A percentile compares a stretch with the other conserved stretches of the same genome.
phyloP scores from a whole-genome alignment of 495 filamentous ascomycete genomes.

The Penicillium subrubescens region DNA sequence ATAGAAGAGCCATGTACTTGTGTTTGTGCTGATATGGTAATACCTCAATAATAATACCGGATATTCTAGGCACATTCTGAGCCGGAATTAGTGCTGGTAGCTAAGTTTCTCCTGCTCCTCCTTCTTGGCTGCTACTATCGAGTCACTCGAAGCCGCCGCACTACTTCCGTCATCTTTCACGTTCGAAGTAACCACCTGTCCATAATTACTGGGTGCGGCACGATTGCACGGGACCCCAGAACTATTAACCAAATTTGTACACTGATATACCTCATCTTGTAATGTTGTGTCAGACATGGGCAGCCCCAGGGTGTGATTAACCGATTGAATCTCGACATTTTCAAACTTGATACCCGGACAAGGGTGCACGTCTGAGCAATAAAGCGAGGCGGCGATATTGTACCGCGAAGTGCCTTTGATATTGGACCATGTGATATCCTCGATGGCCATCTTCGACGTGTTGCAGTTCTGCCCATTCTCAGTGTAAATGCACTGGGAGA shows the following conservation, averaged over 20 bases:
- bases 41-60: neutral
- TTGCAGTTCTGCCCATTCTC: slow-evolving; percentile 46
- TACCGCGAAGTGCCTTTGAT: slow-evolving; percentile 56
- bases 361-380: slow-evolving; percentile 50
- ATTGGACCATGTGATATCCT: slow-evolving; percentile 57
- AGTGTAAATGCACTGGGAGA: slow-evolving; percentile 60
- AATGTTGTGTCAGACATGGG: slow-evolving; percentile 25
- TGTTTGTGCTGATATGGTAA: neutral
- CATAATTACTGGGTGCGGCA: slow-evolving; percentile 25
- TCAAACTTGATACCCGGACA: slow-evolving; percentile 53
- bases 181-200: slow-evolving; percentile 23
- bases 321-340: slow-evolving; percentile 49
- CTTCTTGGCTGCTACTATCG: slow-evolving; percentile 5
- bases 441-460: slow-evolving; percentile 50
- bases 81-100: neutral
- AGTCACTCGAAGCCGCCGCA: neutral
- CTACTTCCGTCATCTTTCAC: slow-evolving; percentile 14
- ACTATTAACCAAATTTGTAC: slow-evolving; percentile 24
- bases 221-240: slow-evolving; percentile 31
- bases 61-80: neutral
- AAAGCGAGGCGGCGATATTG: slow-evolving; percentile 56
- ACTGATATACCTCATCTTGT: slow-evolving; percentile 31
- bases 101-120: slow-evolving; percentile 7
- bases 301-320: slow-evolving; percentile 26
- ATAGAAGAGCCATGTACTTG: neutral